Conservation (phyloP, 768 basidiomycete genomes). For the Leccinum fibrillosum region DNA sequence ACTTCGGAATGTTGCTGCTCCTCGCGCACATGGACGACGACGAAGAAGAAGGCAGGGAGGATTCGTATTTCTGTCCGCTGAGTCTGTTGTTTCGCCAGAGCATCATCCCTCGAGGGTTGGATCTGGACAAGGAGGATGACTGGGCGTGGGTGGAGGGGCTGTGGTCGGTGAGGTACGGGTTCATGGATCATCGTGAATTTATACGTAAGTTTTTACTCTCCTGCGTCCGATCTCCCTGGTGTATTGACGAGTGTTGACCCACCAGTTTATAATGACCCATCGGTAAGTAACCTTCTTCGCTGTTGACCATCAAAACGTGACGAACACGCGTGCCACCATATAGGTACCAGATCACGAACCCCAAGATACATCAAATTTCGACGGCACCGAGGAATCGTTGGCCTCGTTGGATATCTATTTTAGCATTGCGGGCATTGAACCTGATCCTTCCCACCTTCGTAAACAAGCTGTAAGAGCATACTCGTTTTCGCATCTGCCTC, state of each 20-base stretch:
- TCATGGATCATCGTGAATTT: constrained; percentile 65
- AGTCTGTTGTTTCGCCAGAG: constrained; percentile 55
- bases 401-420: constrained; percentile 48
- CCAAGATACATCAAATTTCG: constrained; percentile 48
- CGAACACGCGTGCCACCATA: neutral
- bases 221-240: neutral
- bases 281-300: constrained; percentile 14
- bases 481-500: no score
- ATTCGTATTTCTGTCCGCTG: constrained; percentile 37
- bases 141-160: constrained; percentile 46
- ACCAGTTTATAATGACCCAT: constrained; percentile 49
- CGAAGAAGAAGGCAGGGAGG: constrained; percentile 22
- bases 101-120: constrained; percentile 37
- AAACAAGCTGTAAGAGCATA: no score
- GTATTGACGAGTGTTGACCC: constrained; percentile 1
- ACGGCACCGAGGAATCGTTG: constrained; percentile 49
- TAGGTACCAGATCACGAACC: constrained; percentile 31
- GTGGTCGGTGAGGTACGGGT: constrained; percentile 67
- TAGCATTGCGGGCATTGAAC: constrained; percentile 37
- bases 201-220: constrained; percentile 47
- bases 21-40: constrained; percentile 35
- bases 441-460: constrained; percentile 42
- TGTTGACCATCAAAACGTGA: neutral
- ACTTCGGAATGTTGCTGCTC: constrained; percentile 48
- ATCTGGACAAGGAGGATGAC: constrained; percentile 30